Conservation (phyloP, 2,329 filamentous ascomycete species). For the Xylariaceae sp. region DNA sequence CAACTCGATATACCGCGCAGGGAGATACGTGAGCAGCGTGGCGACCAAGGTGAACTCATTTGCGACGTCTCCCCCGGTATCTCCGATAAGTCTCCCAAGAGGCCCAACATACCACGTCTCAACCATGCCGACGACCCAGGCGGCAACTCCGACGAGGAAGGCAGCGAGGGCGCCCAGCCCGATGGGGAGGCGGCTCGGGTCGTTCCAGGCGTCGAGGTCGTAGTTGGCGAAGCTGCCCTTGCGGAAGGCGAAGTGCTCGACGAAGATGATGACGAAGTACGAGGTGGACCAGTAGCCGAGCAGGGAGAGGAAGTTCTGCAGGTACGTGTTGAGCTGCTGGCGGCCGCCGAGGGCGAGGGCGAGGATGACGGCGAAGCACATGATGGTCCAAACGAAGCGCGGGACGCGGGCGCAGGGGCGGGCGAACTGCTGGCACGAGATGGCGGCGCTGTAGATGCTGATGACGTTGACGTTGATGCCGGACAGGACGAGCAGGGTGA, state of each 20-base stretch:
- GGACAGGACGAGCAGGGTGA: conserved; percentile 35
- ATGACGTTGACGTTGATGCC: conserved; percentile 44
- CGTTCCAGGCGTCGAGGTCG: conserved; percentile 45
- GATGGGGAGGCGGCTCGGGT: conserved; percentile 36
- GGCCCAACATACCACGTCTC: conserved; percentile 50
- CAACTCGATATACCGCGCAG: conserved; percentile 44
- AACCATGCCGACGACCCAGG: conserved; percentile 50
- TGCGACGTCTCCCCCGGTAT: conserved; percentile 42
- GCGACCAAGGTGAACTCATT: conserved; percentile 49
- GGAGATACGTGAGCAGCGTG: conserved; percentile 42
- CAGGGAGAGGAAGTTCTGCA: conserved; percentile 43
- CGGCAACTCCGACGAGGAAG: conserved; percentile 39
- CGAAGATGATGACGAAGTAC: conserved; percentile 43
- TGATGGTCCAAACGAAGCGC: conserved; percentile 42
- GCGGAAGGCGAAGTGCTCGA: conserved; percentile 45
- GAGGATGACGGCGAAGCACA: conserved; percentile 41
- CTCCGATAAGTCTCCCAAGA: conserved; percentile 39
- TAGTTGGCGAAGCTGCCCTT: conserved; percentile 38
- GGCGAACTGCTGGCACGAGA: conserved; percentile 38
- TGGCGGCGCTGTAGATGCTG: conserved; percentile 36
- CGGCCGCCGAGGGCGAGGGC: conserved; percentile 39
- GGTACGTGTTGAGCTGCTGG: conserved; percentile 38
- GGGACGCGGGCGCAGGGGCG: conserved; percentile 39
- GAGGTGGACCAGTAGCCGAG: conserved; percentile 47
- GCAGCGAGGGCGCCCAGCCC: conserved; percentile 39